These are phyloP conservation scores for Lantana camara DNA, from an alignment of 257 asterid species.

Conservation along the genomic window DNA sequence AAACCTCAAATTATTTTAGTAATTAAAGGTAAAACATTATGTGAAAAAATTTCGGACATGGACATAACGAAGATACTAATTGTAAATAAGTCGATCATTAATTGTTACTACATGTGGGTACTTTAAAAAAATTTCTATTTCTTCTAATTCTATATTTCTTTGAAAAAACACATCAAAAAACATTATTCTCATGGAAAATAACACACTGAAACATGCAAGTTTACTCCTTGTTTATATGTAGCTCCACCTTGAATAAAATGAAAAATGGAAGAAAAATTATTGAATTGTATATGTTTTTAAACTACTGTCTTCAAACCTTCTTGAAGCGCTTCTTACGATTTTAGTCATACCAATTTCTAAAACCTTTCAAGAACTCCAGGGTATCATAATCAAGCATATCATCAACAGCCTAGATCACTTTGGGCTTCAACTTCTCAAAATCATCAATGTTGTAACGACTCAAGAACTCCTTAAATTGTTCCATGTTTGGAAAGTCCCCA, in stretches of 20 bases:
- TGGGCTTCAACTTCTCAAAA: conserved; percentile 86
- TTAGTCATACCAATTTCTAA: conserved; percentile 75
- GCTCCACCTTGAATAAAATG: too few relatives aligned
- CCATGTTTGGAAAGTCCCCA: conserved; percentile 85
- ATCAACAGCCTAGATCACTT: conserved; percentile 72
- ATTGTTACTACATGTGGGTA: too few relatives aligned
- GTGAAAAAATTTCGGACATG: too few relatives aligned
- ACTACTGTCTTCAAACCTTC: conserved; percentile 46
- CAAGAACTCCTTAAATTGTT: conserved; percentile 63
- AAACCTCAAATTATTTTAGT: too few relatives aligned
- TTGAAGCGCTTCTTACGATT: conserved; percentile 39
- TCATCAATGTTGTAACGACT: conserved; percentile 67
- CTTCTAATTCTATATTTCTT: too few relatives aligned
- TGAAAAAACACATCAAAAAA: too few relatives aligned
- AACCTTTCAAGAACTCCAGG: conserved; percentile 70
- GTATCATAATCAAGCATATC: conserved; percentile 86
- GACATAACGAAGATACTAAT: too few relatives aligned
- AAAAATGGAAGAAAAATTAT: neutral
- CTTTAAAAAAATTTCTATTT: too few relatives aligned
- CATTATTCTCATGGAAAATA: too few relatives aligned
- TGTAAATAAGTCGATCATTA: too few relatives aligned
- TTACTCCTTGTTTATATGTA: neutral
- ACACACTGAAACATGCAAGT: neutral
- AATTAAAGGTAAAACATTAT: too few relatives aligned
- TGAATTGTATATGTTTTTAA: neutral